phyloP scores from a whole-genome alignment of 345 rosid species.

The Acer yangbiense region DNA sequence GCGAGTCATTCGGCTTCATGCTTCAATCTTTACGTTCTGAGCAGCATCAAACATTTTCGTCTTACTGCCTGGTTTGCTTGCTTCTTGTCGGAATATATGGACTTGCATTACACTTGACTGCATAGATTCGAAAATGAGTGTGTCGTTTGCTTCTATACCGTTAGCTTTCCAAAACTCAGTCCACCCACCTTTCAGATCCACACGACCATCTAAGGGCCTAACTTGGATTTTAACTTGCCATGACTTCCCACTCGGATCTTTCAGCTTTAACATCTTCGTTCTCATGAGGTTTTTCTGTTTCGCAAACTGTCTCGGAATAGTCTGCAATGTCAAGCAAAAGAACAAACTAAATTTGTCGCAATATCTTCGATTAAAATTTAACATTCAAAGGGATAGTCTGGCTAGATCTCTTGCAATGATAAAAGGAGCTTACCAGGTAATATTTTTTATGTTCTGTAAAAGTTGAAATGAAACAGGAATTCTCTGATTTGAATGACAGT shows the following conservation, averaged over 20 bases:
- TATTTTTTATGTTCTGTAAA: too few species aligned
- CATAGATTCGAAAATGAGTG: background rate
- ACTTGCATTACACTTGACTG: constrained; percentile 5
- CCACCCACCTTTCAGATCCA: background rate
- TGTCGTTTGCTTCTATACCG: background rate
- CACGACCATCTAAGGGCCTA: background rate
- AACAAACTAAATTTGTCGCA: background rate
- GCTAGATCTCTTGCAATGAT: background rate
- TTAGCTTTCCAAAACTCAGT: background rate
- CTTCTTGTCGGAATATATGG: constrained; percentile 1
- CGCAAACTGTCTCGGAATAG: background rate
- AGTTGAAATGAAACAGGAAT: background rate
- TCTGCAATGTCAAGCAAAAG: constrained; percentile 6
- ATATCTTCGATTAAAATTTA: background rate
- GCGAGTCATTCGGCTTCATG: background rate
- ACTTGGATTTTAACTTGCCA: background rate
- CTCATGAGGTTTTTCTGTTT: background rate
- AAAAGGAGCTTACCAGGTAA: background rate
- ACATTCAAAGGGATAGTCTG: background rate
- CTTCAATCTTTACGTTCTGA: background rate
- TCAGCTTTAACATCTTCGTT: background rate
- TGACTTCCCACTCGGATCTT: constrained; percentile 9
- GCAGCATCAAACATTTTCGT: background rate
- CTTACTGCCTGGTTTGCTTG: background rate
- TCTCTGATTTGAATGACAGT: background rate